These are phyloP conservation scores for Ophiobolus disseminans DNA, from an alignment of 2,329 filamentous ascomycete genomes.

Conservation along the genomic window DNA sequence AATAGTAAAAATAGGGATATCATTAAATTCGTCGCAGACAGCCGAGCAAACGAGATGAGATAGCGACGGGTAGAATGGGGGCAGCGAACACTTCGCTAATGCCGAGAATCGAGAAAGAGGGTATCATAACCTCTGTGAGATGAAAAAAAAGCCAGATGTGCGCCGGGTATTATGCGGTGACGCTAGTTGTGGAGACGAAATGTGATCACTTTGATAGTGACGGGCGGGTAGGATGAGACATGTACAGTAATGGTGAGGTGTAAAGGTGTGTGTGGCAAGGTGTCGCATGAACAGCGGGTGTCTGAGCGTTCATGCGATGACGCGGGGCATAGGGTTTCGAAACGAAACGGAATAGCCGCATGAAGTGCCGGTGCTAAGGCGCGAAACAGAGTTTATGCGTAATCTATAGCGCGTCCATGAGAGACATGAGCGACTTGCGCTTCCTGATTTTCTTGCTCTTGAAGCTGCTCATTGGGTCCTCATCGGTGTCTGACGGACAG, in stretches of 20 bases:
- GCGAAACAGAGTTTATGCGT: background rate
- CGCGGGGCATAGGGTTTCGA: slow-evolving; percentile 17
- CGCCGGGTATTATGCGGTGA: slow-evolving; percentile 26
- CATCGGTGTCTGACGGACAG: slow-evolving; percentile 29
- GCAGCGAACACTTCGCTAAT: slow-evolving; percentile 31
- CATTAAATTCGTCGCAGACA: slow-evolving; percentile 4
- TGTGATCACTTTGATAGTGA: background rate
- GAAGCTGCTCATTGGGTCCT: slow-evolving; percentile 22
- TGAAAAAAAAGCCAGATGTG: slow-evolving; percentile 3
- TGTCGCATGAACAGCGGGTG: slow-evolving; percentile 14
- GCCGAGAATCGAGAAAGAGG: slow-evolving; percentile 14
- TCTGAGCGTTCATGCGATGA: slow-evolving; percentile 21
- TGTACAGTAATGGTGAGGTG: background rate
- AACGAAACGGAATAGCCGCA: slow-evolving; percentile 17
- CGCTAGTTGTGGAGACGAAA: slow-evolving; percentile 11
- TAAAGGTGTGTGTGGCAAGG: slow-evolving; percentile 8
- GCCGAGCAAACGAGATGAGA: slow-evolving; percentile 1
- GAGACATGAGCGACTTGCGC: slow-evolving; percentile 48
- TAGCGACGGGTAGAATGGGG: slow-evolving; percentile 13
- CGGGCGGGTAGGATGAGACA: slow-evolving; percentile 3
- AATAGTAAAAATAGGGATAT: slow-evolving; percentile 5
- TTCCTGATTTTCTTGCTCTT: slow-evolving; percentile 42
- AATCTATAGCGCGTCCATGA: slow-evolving; percentile 32
- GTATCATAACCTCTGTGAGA: slow-evolving; percentile 17
- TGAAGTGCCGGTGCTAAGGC: background rate